Evolutionary conservation across 306 rosid genomes (phyloP).

Genomic region (Cucumis cinereus): DNA sequence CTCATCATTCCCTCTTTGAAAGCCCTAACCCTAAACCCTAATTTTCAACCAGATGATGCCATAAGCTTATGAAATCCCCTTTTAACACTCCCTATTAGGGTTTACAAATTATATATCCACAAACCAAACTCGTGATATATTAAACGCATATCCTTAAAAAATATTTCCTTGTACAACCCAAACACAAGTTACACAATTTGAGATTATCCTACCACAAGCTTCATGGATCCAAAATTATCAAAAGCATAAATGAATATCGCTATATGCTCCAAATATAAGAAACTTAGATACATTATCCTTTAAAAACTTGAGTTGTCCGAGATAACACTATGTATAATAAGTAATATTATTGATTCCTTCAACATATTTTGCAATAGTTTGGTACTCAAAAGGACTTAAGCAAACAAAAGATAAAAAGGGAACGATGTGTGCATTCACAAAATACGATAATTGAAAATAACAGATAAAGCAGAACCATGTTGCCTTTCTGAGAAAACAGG

Average conservation of each 20-base stretch:
- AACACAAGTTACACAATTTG: background rate
- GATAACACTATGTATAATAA: background rate
- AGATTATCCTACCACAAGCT: background rate
- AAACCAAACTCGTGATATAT: background rate
- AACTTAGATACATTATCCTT: background rate
- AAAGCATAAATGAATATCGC: background rate
- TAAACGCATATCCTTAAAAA: background rate
- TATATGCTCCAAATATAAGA: background rate
- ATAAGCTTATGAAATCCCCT: no score
- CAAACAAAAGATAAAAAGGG: background rate
- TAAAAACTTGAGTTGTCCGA: background rate
- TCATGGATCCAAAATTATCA: background rate
- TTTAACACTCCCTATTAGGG: no score
- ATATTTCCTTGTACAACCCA: background rate
- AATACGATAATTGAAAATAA: background rate
- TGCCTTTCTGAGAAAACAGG: background rate
- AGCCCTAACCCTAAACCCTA: background rate
- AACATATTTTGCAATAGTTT: background rate
- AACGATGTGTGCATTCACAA: background rate
- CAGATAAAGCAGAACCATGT: background rate
- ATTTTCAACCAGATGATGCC: background rate
- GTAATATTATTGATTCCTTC: background rate
- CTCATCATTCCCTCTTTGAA: background rate
- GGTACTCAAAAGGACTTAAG: background rate
- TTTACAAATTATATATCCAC: background rate